Evolutionary conservation across 1,139 yeast genomes (phyloP).

Genomic region (Candida smagusa): DNA sequence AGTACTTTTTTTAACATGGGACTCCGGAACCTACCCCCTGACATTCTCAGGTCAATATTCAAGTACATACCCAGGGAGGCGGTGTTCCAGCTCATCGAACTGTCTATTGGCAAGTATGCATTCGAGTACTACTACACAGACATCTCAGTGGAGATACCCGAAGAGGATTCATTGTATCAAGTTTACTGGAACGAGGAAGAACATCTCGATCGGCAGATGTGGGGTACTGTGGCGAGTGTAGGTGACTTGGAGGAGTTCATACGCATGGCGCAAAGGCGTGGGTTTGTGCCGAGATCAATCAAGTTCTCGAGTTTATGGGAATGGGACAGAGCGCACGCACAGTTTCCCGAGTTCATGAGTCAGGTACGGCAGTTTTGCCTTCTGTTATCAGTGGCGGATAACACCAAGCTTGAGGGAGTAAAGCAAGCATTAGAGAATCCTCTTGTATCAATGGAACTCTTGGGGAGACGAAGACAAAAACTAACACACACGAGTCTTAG

Average conservation of each 20-base stretch:
- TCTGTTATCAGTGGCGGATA: too few relatives aligned
- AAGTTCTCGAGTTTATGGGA: neutral
- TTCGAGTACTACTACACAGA: neutral
- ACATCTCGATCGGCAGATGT: neutral
- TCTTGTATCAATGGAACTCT: too few relatives aligned
- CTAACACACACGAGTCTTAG: too few relatives aligned
- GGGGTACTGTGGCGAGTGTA: neutral
- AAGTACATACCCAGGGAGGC: neutral
- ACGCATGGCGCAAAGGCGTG: neutral
- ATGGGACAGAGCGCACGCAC: neutral
- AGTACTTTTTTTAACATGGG: neutral
- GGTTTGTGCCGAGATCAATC: neutral
- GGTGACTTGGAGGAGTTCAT: neutral
- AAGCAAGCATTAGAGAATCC: too few relatives aligned
- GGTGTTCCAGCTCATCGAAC: neutral
- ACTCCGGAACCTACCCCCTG: neutral
- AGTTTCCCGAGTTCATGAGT: neutral
- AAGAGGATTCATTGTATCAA: neutral
- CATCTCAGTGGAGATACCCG: neutral
- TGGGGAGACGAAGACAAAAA: too few relatives aligned
- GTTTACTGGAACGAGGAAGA: neutral
- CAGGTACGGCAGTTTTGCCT: too few relatives aligned
- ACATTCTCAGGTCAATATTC: neutral
- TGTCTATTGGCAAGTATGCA: neutral
- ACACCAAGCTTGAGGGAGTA: too few relatives aligned